phyloP scores from a whole-genome alignment of 1,284 basidiomycete species.

The Termitomyces sp. region DNA sequence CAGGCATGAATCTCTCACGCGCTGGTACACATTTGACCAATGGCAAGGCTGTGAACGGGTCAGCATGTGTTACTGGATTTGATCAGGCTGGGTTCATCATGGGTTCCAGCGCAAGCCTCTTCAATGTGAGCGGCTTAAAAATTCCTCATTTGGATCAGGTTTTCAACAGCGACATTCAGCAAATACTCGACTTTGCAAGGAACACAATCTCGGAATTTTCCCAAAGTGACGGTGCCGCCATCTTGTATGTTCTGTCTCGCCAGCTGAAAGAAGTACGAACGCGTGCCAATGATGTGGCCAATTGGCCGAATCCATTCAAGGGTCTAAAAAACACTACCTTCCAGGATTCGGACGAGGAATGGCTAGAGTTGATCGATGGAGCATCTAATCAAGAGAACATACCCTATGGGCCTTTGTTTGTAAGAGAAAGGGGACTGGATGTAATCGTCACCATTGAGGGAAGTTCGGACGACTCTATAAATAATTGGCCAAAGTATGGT shows the following conservation, averaged over 20 bases:
- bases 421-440: constrained; percentile 59
- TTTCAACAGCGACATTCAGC: constrained; percentile 23
- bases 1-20: constrained; percentile 54
- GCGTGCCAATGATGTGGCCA: constrained; percentile 55
- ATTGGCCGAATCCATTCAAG: constrained; percentile 64
- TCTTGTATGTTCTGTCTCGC: constrained; percentile 41
- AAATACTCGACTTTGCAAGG: constrained; percentile 42
- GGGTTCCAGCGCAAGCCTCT: constrained; percentile 60
- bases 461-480: constrained; percentile 50
- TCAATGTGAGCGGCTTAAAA: constrained; percentile 41
- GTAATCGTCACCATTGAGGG: constrained; percentile 67
- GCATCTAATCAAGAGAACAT: constrained; percentile 59
- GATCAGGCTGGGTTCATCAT: constrained; percentile 64
- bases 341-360: constrained; percentile 42
- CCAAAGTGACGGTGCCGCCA: constrained; percentile 29
- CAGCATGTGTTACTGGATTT: constrained; percentile 58
- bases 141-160: background rate
- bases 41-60: constrained; percentile 42
- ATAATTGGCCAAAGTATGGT: constrained; percentile 63
- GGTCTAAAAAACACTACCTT: constrained; percentile 39
- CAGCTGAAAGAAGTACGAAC: constrained; percentile 46
- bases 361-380: constrained; percentile 58
- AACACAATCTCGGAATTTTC: constrained; percentile 40
- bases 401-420: constrained; percentile 60
- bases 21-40: constrained; percentile 54